phyloP scores from a whole-genome alignment of 1,284 basidiomycete species.

The Apiotrichum porosum region DNA sequence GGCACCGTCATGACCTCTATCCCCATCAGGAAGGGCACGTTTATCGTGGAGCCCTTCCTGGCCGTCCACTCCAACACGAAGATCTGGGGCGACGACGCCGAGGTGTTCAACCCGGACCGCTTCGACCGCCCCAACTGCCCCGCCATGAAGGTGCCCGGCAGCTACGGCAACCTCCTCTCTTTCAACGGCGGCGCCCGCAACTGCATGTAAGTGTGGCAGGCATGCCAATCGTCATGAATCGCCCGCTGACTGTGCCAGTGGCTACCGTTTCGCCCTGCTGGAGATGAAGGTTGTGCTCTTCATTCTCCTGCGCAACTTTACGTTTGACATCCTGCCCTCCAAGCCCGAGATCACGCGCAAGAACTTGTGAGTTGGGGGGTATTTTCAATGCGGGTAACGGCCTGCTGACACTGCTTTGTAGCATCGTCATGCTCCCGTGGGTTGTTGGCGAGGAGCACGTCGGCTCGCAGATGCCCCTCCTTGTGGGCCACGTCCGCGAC shows the following conservation, averaged over 20 bases:
- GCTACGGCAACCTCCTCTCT: slow-evolving; percentile 57
- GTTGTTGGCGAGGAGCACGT: slow-evolving; percentile 1
- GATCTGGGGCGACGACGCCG: slow-evolving; percentile 63
- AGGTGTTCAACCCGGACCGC: slow-evolving; percentile 61
- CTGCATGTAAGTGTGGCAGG: slow-evolving; percentile 55
- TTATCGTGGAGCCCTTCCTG: neutral
- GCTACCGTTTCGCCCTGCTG: slow-evolving; percentile 61
- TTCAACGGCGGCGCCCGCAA: slow-evolving; percentile 59
- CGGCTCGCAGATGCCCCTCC: slow-evolving; percentile 3
- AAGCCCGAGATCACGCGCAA: slow-evolving; percentile 36
- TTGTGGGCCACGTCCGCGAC: neutral
- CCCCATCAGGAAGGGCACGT: neutral
- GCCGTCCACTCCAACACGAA: slow-evolving; percentile 29
- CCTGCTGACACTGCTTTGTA: neutral
- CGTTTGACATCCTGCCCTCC: slow-evolving; percentile 47
- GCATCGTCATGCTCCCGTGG: slow-evolving; percentile 10
- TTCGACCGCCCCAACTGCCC: slow-evolving; percentile 26
- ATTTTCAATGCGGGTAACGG: neutral
- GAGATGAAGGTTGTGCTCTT: slow-evolving; percentile 60
- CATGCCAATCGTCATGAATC: no score
- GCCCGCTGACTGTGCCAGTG: slow-evolving; percentile 25
- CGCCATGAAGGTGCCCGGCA: slow-evolving; percentile 51
- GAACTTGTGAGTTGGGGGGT: slow-evolving; percentile 23
- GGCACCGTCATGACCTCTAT: slow-evolving; percentile 45
- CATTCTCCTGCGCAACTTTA: slow-evolving; percentile 54